Evolutionary conservation across 495 filamentous ascomycete species (phyloP).

Genomic region (Massariosphaeria phaeospora): DNA sequence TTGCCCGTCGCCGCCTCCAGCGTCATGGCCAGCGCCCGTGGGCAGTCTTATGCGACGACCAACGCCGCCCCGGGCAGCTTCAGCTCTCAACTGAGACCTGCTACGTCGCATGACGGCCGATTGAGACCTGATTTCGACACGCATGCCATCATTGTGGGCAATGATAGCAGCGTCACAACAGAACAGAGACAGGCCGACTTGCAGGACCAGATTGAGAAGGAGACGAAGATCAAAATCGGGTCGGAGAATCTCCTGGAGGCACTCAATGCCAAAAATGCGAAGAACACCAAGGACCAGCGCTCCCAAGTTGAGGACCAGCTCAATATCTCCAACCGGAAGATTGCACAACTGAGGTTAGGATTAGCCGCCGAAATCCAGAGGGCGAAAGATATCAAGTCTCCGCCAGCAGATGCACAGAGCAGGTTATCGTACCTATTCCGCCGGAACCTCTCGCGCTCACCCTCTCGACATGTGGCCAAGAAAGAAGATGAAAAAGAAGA

Average conservation of each 20-base stretch:
- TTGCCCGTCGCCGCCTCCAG: conserved; percentile 32
- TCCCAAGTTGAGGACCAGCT: conserved; percentile 83
- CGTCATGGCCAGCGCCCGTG: conserved; percentile 26
- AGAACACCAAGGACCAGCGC: conserved; percentile 89
- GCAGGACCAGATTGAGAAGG: conserved; percentile 79
- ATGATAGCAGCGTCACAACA: conserved; percentile 52
- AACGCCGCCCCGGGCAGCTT: conserved; percentile 80
- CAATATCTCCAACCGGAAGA: conserved; percentile 82
- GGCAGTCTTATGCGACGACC: conserved; percentile 34
- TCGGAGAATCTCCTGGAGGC: conserved; percentile 97
- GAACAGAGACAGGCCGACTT: conserved; percentile 72
- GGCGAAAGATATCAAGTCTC: conserved; percentile 48
- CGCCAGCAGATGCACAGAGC: conserved; percentile 54
- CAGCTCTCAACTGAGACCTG: conserved; percentile 79
- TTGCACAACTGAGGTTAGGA: conserved; percentile 73
- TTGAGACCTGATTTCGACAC: conserved; percentile 60
- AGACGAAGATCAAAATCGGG: conserved; percentile 94
- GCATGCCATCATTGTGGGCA: conserved; percentile 59
- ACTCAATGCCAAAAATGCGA: conserved; percentile 86
- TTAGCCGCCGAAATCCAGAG: conserved; percentile 68
- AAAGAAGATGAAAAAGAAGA: conserved; percentile 59
- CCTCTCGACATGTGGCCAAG: conserved; percentile 30
- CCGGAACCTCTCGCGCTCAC: conserved; percentile 33
- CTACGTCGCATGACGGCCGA: conserved; percentile 61
- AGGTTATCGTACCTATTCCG: conserved; percentile 67